Conservation (phyloP, 257 asterid species). For the Marsdenia floribunda region DNA sequence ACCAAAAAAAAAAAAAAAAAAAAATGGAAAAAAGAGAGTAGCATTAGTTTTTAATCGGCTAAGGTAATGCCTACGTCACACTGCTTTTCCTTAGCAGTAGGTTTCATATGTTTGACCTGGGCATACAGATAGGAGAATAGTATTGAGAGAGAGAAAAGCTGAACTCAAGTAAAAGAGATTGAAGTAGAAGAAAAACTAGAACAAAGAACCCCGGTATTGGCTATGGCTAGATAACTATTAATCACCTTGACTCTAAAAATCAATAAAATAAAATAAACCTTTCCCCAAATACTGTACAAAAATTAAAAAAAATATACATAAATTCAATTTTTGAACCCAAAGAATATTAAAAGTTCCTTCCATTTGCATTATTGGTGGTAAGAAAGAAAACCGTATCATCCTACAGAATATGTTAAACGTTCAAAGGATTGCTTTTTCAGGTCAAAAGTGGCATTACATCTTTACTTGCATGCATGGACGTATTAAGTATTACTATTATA, state of each 20-base stretch:
- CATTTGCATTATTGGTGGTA: constrained; percentile 1
- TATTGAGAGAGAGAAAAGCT: not conserved
- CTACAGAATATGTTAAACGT: not conserved
- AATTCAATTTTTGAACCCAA: too few species aligned
- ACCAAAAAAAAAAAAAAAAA: not conserved
- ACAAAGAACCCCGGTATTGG: not conserved
- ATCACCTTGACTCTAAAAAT: too few species aligned
- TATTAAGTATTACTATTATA: not conserved
- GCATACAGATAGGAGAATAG: not conserved
- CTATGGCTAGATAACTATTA: too few species aligned
- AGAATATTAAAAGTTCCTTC: not conserved
- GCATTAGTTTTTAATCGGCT: not conserved
- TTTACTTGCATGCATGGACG: constrained; percentile 9
- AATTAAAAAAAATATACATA: too few species aligned
- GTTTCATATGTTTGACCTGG: not conserved
- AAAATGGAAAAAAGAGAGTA: too few species aligned
- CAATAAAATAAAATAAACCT: too few species aligned
- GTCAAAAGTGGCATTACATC: constrained; percentile 5
- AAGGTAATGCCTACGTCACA: not conserved
- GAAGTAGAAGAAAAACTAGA: not conserved
- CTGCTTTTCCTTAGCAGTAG: not conserved
- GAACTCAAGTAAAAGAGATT: too few species aligned
- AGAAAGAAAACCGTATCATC: constrained; percentile 1
- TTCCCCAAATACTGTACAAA: too few species aligned
- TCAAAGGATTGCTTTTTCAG: constrained; percentile 13